Evolutionary conservation across 2,329 filamentous ascomycete genomes (phyloP).

Genomic region (Basipetospora chlamydospora): DNA sequence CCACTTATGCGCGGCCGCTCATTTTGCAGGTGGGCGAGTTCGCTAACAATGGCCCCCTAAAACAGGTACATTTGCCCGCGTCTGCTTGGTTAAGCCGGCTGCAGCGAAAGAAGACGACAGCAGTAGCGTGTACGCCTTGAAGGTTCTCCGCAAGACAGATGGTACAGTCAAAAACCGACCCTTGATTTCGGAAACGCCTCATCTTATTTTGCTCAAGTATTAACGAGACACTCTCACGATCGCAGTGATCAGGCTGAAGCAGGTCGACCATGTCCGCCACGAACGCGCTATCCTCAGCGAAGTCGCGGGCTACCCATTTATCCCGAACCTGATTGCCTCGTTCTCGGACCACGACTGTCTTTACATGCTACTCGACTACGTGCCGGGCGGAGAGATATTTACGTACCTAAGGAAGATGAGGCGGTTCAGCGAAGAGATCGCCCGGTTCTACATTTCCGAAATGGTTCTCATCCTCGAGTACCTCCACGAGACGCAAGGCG

Average conservation of each 20-base stretch:
- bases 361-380: slow-evolving; percentile 74
- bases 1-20: too few species aligned
- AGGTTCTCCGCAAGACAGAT: slow-evolving; percentile 59
- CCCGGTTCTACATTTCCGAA: slow-evolving; percentile 72
- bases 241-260: slow-evolving; percentile 62
- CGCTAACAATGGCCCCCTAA: neutral
- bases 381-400: slow-evolving; percentile 73
- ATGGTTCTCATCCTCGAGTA: slow-evolving; percentile 72
- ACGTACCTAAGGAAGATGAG: slow-evolving; percentile 65
- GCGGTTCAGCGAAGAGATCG: slow-evolving; percentile 64
- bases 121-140: slow-evolving; percentile 62
- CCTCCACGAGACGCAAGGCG: slow-evolving; percentile 63
- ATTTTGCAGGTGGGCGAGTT: too few species aligned
- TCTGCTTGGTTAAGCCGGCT: slow-evolving; percentile 59
- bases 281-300: slow-evolving; percentile 66
- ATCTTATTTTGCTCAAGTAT: neutral
- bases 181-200: neutral
- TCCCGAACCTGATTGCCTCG: slow-evolving; percentile 62
- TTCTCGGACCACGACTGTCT: slow-evolving; percentile 68
- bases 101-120: slow-evolving; percentile 36
- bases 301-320: slow-evolving; percentile 70
- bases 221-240: neutral
- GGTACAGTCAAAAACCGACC: too few species aligned
- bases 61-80: slow-evolving; percentile 64
- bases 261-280: slow-evolving; percentile 75